Conservation (phyloP, 257 asterid species). For the Buddleja alternifolia region DNA sequence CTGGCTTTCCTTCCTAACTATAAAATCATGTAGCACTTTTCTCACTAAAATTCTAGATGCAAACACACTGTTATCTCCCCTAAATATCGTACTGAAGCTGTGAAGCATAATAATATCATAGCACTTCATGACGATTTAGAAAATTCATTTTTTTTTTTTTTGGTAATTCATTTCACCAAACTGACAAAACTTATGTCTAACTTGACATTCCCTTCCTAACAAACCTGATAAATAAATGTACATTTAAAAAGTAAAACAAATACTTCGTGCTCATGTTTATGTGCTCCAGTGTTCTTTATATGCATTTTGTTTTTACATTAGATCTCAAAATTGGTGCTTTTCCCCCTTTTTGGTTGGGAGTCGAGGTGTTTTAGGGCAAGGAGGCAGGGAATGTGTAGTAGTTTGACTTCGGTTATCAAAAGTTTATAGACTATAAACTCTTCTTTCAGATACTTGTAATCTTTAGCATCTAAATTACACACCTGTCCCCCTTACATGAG, state of each 20-base stretch:
- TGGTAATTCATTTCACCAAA: no score
- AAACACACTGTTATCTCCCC: no score
- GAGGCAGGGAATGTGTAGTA: background rate
- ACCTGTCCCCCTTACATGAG: background rate
- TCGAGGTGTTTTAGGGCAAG: background rate
- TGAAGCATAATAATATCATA: no score
- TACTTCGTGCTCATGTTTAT: background rate
- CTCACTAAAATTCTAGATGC: no score
- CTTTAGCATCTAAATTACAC: conserved; percentile 11
- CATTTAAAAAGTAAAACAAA: no score
- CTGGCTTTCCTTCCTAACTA: background rate
- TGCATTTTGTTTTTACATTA: background rate
- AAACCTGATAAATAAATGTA: no score
- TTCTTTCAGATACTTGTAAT: conserved; percentile 8
- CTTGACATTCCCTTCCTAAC: no score
- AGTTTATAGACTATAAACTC: background rate
- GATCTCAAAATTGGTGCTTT: conserved; percentile 1
- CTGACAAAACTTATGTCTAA: no score
- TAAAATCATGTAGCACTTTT: no score
- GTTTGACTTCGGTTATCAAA: background rate
- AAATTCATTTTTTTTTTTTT: no score
- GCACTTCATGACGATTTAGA: no score
- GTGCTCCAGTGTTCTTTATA: background rate
- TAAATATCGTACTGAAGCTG: no score
- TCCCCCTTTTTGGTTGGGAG: background rate